Base-by-base conservation (phyloP, 2,329 filamentous ascomycete genomes). In the Didymella lethalis region DNA sequence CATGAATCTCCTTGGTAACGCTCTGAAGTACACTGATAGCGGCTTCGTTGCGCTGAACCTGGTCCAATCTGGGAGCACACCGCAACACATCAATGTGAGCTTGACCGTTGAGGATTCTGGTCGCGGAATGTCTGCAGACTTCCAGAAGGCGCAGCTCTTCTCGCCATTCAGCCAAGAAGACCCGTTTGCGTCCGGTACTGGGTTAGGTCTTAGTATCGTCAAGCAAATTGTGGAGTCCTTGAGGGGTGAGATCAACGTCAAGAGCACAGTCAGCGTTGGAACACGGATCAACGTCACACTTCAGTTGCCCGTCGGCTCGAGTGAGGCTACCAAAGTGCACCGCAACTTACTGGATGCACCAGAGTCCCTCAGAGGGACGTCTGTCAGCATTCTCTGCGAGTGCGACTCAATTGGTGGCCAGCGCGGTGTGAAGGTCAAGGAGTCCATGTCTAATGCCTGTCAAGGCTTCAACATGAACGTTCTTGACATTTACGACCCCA, bases 81-180 rank as follows among this genome's bases (percentile, higher is more conserved):
- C 60, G 7, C 54, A 69, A 14, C 54, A 58, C n/a, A 59, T 68
- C 14, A 56, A 74, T 6, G 46, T 75, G 20, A 56, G 53, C 16
- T 54, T 88, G 25, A 69, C 63, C 3, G 69, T 77, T 14, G 62
- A 71, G 49, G 75, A 77, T 44, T 73, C 74, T 16, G 75, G 75
- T 1, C 69, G 68, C 14, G 75, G 75, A 28, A 77, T 77, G 70
- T 74, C 71, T 28, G 28, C 61, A 7, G 74, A 76, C 14, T 77
- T 70, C 47, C 71, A 75, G 34, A 59, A 67, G 48, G 64, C 68
- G 6, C 68, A 70, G 23, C 55, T 77, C 3, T 77, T 73, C 50
- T 65, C 69, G 2, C 72, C 75, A 1, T 77, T 77, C 41, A 71
- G 68, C 29, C 75, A 77, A 48, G 75, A 77, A 51, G 69, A 77